These are phyloP conservation scores for Dothistroma pini DNA, from an alignment of 2,329 filamentous ascomycete species.

Conservation along the genomic window DNA sequence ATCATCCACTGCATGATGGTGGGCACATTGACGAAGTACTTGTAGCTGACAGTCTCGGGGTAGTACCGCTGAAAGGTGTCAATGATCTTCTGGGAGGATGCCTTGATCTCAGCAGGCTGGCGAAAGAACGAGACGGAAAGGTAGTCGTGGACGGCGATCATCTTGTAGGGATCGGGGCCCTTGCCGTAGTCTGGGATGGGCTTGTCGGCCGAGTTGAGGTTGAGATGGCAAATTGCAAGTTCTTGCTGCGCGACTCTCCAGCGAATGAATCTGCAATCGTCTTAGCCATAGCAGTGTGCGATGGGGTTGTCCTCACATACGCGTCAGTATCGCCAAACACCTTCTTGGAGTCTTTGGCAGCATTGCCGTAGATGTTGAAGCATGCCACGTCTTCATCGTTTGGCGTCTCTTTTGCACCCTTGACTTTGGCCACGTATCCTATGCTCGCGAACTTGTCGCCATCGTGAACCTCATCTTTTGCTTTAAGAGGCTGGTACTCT, in stretches of 20 bases:
- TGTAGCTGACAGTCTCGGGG: conserved; percentile 82
- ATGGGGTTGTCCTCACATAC: conserved; percentile 50
- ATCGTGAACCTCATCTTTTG: conserved; percentile 60
- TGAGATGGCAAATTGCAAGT: conserved; percentile 70
- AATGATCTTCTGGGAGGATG: conserved; percentile 76
- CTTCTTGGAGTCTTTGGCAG: conserved; percentile 71
- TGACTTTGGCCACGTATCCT: conserved; percentile 75
- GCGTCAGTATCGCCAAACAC: conserved; percentile 80
- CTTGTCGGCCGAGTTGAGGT: conserved; percentile 63
- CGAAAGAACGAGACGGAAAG: conserved; percentile 81
- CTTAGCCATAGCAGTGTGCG: background rate
- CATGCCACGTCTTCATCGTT: conserved; percentile 66
- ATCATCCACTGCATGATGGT: conserved; percentile 78
- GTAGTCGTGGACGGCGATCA: conserved; percentile 93
- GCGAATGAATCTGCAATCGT: conserved; percentile 65
- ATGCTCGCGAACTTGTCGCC: conserved; percentile 69
- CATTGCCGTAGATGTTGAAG: conserved; percentile 89
- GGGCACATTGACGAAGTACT: conserved; percentile 96
- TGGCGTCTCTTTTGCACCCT: conserved; percentile 50
- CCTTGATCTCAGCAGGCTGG: conserved; percentile 71
- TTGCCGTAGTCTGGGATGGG: conserved; percentile 66
- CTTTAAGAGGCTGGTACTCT: conserved; percentile 65
- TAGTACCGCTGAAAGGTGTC: conserved; percentile 77
- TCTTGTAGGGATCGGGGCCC: conserved; percentile 76
- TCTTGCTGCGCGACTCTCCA: conserved; percentile 94